A percentile compares a stretch with the other conserved stretches of the same genome.
Conservation (phyloP, 441 rosid species). For the Capsella rubella region DNA sequence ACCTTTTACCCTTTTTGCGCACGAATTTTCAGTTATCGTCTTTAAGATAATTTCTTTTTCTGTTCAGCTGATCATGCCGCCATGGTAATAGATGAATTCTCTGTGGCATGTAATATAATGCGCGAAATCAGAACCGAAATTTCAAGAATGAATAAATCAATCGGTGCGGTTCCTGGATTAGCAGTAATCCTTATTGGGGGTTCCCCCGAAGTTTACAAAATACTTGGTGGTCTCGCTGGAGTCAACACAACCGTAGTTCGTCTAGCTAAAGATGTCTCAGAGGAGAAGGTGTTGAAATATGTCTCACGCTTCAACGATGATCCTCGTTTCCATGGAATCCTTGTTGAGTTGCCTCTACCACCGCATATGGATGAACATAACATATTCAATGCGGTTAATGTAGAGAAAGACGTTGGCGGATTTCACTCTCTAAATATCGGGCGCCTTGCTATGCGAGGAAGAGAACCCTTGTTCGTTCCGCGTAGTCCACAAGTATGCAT, state of each 20-base stretch:
- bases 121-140: conserved; percentile 64
- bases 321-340: conserved; percentile 86
- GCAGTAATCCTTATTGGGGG: conserved; percentile 85
- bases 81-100: conserved; percentile 54
- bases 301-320: conserved; percentile 67
- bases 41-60: too few relatives aligned
- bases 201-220: conserved; percentile 30
- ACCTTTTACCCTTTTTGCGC: too few relatives aligned
- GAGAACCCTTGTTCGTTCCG: conserved; percentile 81
- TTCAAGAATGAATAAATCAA: conserved; percentile 71
- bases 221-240: conserved; percentile 78
- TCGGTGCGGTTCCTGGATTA: conserved; percentile 77
- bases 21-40: too few relatives aligned
- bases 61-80: conserved; percentile 36
- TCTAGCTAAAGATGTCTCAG: conserved; percentile 63
- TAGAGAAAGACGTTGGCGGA: conserved; percentile 90
- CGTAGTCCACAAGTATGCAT: conserved; percentile 95
- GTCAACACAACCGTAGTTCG: conserved; percentile 59
- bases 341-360: conserved; percentile 88
- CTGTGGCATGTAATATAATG: too few relatives aligned
- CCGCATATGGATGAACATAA: conserved; percentile 83
- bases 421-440: conserved; percentile 68
- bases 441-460: conserved; percentile 58
- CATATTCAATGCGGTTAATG: conserved; percentile 72
- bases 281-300: conserved; percentile 66